A percentile compares a stretch with the other conserved stretches of the same genome.
Evolutionary conservation across 129 eudicot genomes (phyloP).

Genomic region (Helichrysum umbraculigerum): DNA sequence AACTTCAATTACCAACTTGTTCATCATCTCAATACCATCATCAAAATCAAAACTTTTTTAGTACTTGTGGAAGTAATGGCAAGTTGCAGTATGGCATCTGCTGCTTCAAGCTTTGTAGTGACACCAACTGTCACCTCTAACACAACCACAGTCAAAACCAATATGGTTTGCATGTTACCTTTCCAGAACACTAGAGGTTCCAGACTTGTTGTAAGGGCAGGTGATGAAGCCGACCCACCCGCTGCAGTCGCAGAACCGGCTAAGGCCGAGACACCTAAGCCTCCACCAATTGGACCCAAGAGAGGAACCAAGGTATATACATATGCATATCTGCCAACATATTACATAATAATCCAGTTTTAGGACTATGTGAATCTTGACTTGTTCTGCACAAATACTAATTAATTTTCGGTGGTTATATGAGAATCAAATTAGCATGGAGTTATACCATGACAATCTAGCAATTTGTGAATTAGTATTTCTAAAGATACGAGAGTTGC

Average conservation of each 20-base stretch:
- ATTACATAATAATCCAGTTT: not conserved
- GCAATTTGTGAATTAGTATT: not conserved
- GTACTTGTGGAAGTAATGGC: slow-evolving; percentile 20
- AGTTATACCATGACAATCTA: not conserved
- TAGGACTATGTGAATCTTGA: slow-evolving; percentile 1
- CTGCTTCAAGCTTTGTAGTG: slow-evolving; percentile 64
- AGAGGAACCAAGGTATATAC: slow-evolving; percentile 75
- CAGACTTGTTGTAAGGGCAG: slow-evolving; percentile 73
- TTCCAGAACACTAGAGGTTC: slow-evolving; percentile 43
- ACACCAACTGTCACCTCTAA: slow-evolving; percentile 51
- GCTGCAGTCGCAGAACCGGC: slow-evolving; percentile 39
- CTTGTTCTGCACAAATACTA: not conserved
- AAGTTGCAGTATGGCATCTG: slow-evolving; percentile 71
- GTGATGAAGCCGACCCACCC: slow-evolving; percentile 50
- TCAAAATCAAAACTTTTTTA: slow-evolving; percentile 10
- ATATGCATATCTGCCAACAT: not conserved
- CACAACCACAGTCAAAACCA: slow-evolving; percentile 28
- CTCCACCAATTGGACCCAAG: slow-evolving; percentile 95
- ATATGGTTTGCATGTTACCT: slow-evolving; percentile 34
- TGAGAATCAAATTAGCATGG: not conserved
- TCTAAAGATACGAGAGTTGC: not conserved
- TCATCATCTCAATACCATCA: slow-evolving; percentile 12
- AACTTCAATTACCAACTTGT: slow-evolving; percentile 9
- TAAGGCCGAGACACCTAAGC: slow-evolving; percentile 57
- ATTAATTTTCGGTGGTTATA: not conserved